A percentile compares a stretch with the other conserved stretches of the same genome.
Evolutionary conservation across 2,329 filamentous ascomycete species (phyloP).

Genomic region (Elsinoe australis): DNA sequence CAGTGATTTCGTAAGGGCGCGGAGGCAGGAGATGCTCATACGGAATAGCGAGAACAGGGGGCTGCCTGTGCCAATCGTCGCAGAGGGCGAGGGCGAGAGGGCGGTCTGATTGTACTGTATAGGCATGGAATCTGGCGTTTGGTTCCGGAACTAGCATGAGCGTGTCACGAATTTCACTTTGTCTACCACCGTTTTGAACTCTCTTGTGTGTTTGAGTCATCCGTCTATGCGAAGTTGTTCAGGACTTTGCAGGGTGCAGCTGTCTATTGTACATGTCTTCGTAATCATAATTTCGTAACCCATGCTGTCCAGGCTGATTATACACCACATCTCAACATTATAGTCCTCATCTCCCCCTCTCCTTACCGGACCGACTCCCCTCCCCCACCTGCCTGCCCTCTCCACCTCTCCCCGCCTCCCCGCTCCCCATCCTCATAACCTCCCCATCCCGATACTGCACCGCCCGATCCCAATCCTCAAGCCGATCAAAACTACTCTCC

Average conservation of each 20-base stretch:
- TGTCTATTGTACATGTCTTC: conserved; percentile 2
- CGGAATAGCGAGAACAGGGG: conserved; percentile 87
- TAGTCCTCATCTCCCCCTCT: background rate
- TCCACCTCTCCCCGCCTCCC: background rate
- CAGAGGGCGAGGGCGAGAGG: conserved; percentile 30
- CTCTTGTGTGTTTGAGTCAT: too few species aligned
- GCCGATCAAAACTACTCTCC: conserved; percentile 64
- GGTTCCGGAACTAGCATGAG: background rate
- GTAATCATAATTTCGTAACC: background rate
- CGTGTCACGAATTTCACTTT: background rate
- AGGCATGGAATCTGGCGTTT: background rate
- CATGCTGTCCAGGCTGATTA: background rate
- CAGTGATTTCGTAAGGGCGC: conserved; percentile 78
- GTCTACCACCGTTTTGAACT: background rate
- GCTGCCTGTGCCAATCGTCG: conserved; percentile 75
- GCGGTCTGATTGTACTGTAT: conserved; percentile 10
- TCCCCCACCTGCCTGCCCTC: background rate
- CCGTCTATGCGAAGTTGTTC: too few species aligned
- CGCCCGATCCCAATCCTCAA: conserved; percentile 71
- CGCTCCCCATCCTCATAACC: conserved; percentile 7
- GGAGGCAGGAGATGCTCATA: conserved; percentile 86
- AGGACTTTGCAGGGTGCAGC: too few species aligned
- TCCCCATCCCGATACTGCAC: conserved; percentile 57
- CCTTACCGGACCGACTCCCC: background rate
- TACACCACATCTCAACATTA: too few species aligned